Percentiles rank a stretch among this genome's conserved stretches.
These are phyloP conservation scores for Mycena leptocephala DNA, from an alignment of 768 basidiomycete species.

Conservation along the genomic window DNA sequence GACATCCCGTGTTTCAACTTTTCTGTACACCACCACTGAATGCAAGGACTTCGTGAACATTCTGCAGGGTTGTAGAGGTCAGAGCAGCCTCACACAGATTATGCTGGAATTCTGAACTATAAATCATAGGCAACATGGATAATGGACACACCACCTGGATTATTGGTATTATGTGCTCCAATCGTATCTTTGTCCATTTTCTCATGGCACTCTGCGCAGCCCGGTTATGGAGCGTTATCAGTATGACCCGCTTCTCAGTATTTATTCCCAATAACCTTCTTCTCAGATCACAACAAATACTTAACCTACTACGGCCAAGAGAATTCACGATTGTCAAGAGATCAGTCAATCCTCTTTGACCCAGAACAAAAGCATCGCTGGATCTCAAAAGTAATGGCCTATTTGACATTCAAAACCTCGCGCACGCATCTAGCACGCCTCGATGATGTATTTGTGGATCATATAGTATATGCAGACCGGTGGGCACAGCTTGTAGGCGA, in stretches of 20 bases:
- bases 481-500: conserved; percentile 64
- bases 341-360: conserved; percentile 63
- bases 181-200: background rate
- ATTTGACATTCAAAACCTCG: conserved; percentile 63
- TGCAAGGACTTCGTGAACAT: conserved; percentile 67
- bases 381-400: conserved; percentile 52
- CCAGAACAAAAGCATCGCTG: conserved; percentile 49
- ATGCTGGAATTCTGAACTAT: background rate
- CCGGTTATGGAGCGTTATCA: conserved; percentile 64
- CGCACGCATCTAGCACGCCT: conserved; percentile 56
- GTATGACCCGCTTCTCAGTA: conserved; percentile 47
- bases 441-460: conserved; percentile 68
- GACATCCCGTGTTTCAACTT: conserved; percentile 74
- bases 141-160: conserved; percentile 63
- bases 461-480: conserved; percentile 66
- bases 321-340: conserved; percentile 70
- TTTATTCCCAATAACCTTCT: background rate
- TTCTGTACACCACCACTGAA: conserved; percentile 64
- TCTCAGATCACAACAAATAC: conserved; percentile 65
- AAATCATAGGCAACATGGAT: conserved; percentile 44
- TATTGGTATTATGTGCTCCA: conserved; percentile 52
- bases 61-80: conserved; percentile 59
- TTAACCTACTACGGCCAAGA: too few species aligned
- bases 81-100: too few species aligned
- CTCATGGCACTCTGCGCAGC: conserved; percentile 46